These are phyloP conservation scores for Coriolopsis trogii DNA, from an alignment of 1,284 basidiomycete species.

Conservation along the genomic window DNA sequence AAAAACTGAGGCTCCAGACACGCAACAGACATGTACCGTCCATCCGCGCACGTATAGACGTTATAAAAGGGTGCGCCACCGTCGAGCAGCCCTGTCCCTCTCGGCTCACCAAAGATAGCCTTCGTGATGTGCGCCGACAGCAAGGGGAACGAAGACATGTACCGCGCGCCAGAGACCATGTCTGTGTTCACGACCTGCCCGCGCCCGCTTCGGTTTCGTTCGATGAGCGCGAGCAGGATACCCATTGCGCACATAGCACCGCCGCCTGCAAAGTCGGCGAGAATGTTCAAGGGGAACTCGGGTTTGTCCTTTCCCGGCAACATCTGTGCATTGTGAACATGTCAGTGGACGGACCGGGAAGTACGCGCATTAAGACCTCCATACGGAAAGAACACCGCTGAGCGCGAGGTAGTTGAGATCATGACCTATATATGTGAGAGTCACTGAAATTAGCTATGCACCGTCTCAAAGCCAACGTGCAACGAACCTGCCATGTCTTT, in stretches of 20 bases:
- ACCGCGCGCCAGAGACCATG: slow-evolving; percentile 82
- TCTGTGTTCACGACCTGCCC: slow-evolving; percentile 81
- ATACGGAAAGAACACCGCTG: slow-evolving; percentile 75
- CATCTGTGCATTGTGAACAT: slow-evolving; percentile 52
- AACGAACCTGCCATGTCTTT: slow-evolving; percentile 69
- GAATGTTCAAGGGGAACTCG: slow-evolving; percentile 72
- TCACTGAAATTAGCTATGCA: too few relatives aligned
- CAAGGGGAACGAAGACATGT: slow-evolving; percentile 73
- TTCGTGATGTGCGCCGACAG: slow-evolving; percentile 45
- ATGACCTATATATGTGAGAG: too few relatives aligned
- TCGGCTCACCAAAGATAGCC: slow-evolving; percentile 42
- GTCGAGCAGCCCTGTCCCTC: slow-evolving; percentile 70
- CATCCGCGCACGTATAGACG: slow-evolving; percentile 75
- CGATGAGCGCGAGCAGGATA: slow-evolving; percentile 75
- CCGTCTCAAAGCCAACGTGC: background rate
- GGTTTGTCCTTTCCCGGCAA: slow-evolving; percentile 74
- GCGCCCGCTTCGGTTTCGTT: slow-evolving; percentile 60
- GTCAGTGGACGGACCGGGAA: background rate
- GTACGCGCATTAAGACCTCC: slow-evolving; percentile 22
- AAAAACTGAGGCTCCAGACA: slow-evolving; percentile 79
- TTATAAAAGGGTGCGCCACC: slow-evolving; percentile 83
- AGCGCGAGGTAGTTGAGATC: slow-evolving; percentile 89
- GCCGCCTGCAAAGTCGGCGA: slow-evolving; percentile 85
- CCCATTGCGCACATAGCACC: slow-evolving; percentile 75
- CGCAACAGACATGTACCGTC: slow-evolving; percentile 76